A percentile compares a stretch with the other conserved stretches of the same genome.
phyloP scores from a whole-genome alignment of 768 basidiomycete species.

The Russula griseocarnosa region DNA sequence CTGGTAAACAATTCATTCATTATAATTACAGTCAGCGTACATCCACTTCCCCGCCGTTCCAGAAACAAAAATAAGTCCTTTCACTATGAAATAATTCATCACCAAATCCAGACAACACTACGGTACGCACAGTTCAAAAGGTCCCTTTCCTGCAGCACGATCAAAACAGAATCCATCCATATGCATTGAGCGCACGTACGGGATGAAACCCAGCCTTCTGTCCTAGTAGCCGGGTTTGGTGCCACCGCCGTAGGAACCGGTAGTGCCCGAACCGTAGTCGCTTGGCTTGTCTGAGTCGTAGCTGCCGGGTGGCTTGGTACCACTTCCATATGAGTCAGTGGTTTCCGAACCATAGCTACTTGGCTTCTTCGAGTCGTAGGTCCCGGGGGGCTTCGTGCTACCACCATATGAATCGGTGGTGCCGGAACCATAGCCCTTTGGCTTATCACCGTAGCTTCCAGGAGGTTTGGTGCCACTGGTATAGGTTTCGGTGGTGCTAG shows the following conservation, averaged over 20 bases:
- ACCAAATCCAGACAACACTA: background rate
- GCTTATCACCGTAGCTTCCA: background rate
- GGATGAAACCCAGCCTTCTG: conserved; percentile 36
- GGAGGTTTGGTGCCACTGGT: background rate
- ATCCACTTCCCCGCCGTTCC: background rate
- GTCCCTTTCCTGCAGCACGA: background rate
- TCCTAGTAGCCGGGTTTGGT: background rate
- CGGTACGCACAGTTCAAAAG: background rate
- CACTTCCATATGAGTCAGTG: conserved; percentile 2
- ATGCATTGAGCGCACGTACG: background rate
- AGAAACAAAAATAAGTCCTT: background rate
- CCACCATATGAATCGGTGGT: background rate
- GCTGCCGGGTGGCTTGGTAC: conserved; percentile 13
- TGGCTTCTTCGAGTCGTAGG: background rate
- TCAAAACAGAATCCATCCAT: background rate
- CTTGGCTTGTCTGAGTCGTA: conserved; percentile 28
- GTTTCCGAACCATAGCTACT: background rate
- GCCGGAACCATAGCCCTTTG: background rate
- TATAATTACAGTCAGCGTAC: background rate
- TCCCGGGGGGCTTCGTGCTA: background rate
- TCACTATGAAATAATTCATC: background rate
- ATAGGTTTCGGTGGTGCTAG: background rate
- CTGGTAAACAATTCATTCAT: background rate
- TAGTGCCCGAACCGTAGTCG: conserved; percentile 23
- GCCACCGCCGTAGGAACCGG: conserved; percentile 23